Evolutionary conservation across 768 basidiomycete genomes (phyloP), one percentile per base, ranked within the genome.

Genomic region (Trichaptum fuscoviolaceum): DNA sequence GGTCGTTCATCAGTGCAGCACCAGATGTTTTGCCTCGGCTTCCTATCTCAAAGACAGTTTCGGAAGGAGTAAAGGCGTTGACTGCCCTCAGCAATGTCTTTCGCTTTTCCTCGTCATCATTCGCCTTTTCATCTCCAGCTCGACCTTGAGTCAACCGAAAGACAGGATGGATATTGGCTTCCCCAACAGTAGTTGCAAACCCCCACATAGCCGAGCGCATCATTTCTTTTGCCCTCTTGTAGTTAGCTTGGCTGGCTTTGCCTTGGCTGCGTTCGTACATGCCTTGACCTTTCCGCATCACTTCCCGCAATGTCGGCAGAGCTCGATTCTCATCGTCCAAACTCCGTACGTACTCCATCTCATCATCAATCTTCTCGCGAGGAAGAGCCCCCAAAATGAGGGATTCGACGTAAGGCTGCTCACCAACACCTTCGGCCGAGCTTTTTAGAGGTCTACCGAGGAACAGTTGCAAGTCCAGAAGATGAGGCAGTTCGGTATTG

Each of bases 211-310:
- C 79, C 20, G 75, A 74, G 71, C 91, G 92, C 62, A 83, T 81
- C 82, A 97, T 90, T 66, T 89, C 90, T 73, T 99, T 99, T 17
- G 96, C 91, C 6, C 95, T 87, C 69, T 89, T 87, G 78, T 98
- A 93, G 72, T 90, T 91, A 65, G 88, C 88, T 18, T 85, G 83
- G 72, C 89, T 91, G 20, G 96, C 96, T 73, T 96, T 97, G 24
- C 91, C 91, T 75, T 93, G 90, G 68, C 92, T 93, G 35, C 95
- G 88, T 72, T 98, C 95, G 75, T 96, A 99, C 93, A 99, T 91
- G 1, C 84, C 79, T 69, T 98, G 95, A 0, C 95, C 96, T 63
- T 93, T 87, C 68, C 83, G 82, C 88, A 96, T 96, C 67, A 98
- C 93, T 5, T 88, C 87, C 24, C 90, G 83, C 30, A 96, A 77